A percentile compares a stretch with the other conserved stretches of the same genome.
These are phyloP conservation scores for Waltergamsia citrina DNA, from an alignment of 2,329 filamentous ascomycete genomes.

Conservation along the genomic window DNA sequence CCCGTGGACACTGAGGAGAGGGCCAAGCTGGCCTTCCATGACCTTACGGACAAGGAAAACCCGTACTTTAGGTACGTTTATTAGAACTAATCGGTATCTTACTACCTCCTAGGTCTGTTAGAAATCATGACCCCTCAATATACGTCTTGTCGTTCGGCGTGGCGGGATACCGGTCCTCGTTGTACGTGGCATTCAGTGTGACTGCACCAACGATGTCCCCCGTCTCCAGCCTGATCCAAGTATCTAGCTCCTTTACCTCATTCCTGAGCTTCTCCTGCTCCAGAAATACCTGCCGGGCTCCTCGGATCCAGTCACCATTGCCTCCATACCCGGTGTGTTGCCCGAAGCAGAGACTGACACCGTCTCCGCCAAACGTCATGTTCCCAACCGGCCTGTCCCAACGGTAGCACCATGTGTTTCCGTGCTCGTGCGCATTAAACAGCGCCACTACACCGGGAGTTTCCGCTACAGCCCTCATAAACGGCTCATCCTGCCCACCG, in stretches of 20 bases:
- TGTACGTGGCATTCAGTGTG: constrained; percentile 49
- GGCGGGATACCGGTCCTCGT: constrained; percentile 40
- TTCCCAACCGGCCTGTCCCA: constrained; percentile 29
- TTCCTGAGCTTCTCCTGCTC: constrained; percentile 27
- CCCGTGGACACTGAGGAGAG: constrained; percentile 19
- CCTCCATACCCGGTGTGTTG: constrained; percentile 63
- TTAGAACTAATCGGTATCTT: too few relatives aligned
- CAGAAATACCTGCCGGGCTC: constrained; percentile 45
- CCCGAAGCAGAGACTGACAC: constrained; percentile 46
- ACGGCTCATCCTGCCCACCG: constrained; percentile 44
- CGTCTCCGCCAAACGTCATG: constrained; percentile 27
- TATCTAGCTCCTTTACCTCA: constrained; percentile 39
- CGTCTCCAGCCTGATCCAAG: constrained; percentile 52
- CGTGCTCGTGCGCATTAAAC: constrained; percentile 60
- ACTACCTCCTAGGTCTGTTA: too few relatives aligned
- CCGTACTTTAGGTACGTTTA: constrained; percentile 11
- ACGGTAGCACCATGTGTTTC: constrained; percentile 46
- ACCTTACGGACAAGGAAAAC: constrained; percentile 23
- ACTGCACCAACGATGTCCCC: constrained; percentile 41
- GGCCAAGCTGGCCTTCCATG: constrained; percentile 13
- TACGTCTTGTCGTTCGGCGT: constrained; percentile 27
- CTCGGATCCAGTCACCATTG: constrained; percentile 55
- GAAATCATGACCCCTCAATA: too few relatives aligned
- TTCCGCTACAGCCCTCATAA: constrained; percentile 51
- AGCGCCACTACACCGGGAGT: constrained; percentile 46